Evolutionary conservation across 192 early-diverging fungal species (phyloP).

Genomic region (Martensiomyces pterosporus): DNA sequence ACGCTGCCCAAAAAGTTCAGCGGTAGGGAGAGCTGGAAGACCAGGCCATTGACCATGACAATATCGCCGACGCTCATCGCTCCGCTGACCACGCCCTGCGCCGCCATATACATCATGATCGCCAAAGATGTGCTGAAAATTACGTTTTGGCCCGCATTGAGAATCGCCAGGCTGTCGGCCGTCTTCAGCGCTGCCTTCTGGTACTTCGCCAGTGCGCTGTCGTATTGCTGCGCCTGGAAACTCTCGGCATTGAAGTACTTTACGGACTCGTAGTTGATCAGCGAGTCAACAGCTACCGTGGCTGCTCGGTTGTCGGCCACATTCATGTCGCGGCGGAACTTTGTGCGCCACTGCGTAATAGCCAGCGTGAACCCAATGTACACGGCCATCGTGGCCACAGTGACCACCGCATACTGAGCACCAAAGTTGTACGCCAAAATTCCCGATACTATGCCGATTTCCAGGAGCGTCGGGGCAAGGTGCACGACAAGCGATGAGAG

Average conservation of each 20-base stretch:
- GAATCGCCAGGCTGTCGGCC: conserved; percentile 76
- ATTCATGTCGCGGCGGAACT: conserved; percentile 89
- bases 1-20: conserved; percentile 97
- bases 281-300: conserved; percentile 87
- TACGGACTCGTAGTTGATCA: conserved; percentile 97
- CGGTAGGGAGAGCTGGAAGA: conserved; percentile 96
- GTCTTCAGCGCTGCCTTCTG: conserved; percentile 92
- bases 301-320: conserved; percentile 94
- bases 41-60: conserved; percentile 97
- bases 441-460: conserved; percentile 90
- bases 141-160: conserved; percentile 94
- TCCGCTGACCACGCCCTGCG: conserved; percentile 75
- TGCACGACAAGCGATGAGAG: conserved; percentile 95
- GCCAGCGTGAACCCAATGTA: conserved; percentile 84
- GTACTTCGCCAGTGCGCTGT: conserved; percentile 83
- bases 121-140: conserved; percentile 94
- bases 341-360: conserved; percentile 85
- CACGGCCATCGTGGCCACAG: conserved; percentile 62
- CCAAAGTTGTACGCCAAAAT: conserved; percentile 76
- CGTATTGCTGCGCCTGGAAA: conserved; percentile 87
- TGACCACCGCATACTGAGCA: conserved; percentile 54
- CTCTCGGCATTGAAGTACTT: conserved; percentile 95
- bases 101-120: conserved; percentile 93
- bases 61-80: conserved; percentile 94
- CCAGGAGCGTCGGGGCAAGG: conserved; percentile 88